Evolutionary conservation across 345 rosid species (phyloP).

Genomic region (Carallia pectinifolia): DNA sequence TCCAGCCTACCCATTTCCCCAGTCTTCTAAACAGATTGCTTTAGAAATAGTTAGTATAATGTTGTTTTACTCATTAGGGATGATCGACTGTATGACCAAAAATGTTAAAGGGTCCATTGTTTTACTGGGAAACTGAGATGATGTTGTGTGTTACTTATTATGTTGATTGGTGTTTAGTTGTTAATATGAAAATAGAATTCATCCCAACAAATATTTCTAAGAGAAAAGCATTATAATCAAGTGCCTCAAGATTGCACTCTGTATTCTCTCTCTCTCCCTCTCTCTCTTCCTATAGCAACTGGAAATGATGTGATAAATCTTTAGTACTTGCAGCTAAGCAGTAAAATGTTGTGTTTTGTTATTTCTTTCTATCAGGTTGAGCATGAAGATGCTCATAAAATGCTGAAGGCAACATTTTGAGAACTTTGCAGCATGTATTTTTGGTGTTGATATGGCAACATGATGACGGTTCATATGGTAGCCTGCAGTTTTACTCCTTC

Average conservation of each 20-base stretch:
- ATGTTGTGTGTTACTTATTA: not conserved
- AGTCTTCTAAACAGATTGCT: no score
- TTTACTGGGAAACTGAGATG: not conserved
- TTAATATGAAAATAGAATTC: no score
- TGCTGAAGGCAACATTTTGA: conserved; percentile 38
- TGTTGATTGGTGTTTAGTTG: not conserved
- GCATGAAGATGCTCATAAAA: conserved; percentile 49
- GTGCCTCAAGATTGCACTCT: no score
- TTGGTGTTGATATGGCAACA: not conserved
- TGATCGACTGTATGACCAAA: no score
- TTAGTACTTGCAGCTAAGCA: not conserved
- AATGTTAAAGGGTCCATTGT: no score
- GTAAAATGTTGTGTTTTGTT: not conserved
- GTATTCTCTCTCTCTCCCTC: no score
- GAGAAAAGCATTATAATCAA: no score
- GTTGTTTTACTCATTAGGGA: no score
- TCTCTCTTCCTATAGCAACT: not conserved
- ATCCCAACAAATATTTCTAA: no score
- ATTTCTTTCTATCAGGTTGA: conserved; percentile 46
- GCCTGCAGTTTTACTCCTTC: no score
- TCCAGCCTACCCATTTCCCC: no score
- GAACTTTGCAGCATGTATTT: not conserved
- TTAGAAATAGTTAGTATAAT: no score
- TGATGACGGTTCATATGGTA: not conserved
- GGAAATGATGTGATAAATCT: not conserved